These are phyloP conservation scores for Boechera stricta DNA, from an alignment of 345 rosid genomes.

Conservation along the genomic window DNA sequence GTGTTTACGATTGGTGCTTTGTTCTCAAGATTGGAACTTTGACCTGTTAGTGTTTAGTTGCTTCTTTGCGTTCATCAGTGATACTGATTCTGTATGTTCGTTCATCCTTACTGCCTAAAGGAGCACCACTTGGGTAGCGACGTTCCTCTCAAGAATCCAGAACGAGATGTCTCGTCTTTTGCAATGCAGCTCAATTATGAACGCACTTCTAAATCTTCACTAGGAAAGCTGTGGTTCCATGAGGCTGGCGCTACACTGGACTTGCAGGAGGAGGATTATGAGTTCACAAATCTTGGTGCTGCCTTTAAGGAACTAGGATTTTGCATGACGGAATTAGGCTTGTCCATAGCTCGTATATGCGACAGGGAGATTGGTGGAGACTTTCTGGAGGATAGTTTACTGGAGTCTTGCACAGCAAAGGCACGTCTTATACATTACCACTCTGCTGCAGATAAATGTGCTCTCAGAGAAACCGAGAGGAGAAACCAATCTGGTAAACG, in stretches of 20 bases:
- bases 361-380: conserved; percentile 76
- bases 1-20: not conserved
- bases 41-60: not conserved
- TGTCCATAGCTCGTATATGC: conserved; percentile 69
- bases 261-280: conserved; percentile 48
- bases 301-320: conserved; percentile 68
- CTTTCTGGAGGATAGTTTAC: conserved; percentile 65
- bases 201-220: conserved; percentile 45
- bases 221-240: conserved; percentile 14
- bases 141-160: conserved; percentile 79
- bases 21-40: conserved; percentile 18
- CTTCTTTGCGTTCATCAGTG: not conserved
- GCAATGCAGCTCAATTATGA: conserved; percentile 69
- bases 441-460: conserved; percentile 58
- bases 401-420: conserved; percentile 81
- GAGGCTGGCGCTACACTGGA: conserved; percentile 27
- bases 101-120: conserved; percentile 43
- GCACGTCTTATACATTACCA: conserved; percentile 92
- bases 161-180: conserved; percentile 78
- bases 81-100: conserved; percentile 17
- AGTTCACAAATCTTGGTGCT: conserved; percentile 58
- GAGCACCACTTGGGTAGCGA: conserved; percentile 84
- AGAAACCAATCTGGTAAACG: conserved; percentile 45
- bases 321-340: conserved; percentile 81
- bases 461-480: conserved; percentile 49